phyloP scores from a whole-genome alignment of 345 rosid genomes.

The Leavenworthia alabamica region DNA sequence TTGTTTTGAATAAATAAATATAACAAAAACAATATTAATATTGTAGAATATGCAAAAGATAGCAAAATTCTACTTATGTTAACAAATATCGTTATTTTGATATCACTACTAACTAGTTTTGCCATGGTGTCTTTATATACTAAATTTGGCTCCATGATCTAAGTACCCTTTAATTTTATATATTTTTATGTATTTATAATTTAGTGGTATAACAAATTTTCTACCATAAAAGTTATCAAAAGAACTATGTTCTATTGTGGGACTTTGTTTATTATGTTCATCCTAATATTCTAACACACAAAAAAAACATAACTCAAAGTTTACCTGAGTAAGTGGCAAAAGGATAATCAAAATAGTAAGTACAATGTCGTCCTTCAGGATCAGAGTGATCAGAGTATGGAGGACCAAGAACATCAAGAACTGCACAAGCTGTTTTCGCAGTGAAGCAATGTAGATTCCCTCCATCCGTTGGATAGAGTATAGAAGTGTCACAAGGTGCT shows the following conservation, averaged over 20 bases:
- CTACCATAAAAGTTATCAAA: not conserved
- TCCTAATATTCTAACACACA: not conserved
- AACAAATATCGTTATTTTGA: not conserved
- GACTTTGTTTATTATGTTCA: not conserved
- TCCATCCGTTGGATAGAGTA: slow-evolving; percentile 86
- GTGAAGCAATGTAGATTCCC: slow-evolving; percentile 97
- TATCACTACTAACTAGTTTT: not conserved
- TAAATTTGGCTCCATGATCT: not conserved
- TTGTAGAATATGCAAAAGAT: not conserved
- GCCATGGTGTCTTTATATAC: too few relatives aligned
- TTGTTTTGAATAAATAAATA: not conserved
- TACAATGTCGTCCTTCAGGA: slow-evolving; percentile 81
- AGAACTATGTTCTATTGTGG: not conserved
- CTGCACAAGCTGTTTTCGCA: slow-evolving; percentile 78
- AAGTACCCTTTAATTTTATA: not conserved
- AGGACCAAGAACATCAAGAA: slow-evolving; percentile 90
- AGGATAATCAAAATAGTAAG: slow-evolving; percentile 60
- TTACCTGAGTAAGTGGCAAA: slow-evolving; percentile 54
- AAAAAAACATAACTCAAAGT: too few relatives aligned
- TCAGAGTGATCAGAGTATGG: slow-evolving; percentile 63
- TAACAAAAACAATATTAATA: too few relatives aligned
- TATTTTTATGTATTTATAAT: not conserved
- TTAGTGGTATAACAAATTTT: not conserved
- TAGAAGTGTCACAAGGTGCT: slow-evolving; percentile 71
- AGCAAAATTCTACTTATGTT: not conserved